Base-by-base conservation (phyloP, 768 basidiomycete species). In the Auricularia sp. region DNA sequence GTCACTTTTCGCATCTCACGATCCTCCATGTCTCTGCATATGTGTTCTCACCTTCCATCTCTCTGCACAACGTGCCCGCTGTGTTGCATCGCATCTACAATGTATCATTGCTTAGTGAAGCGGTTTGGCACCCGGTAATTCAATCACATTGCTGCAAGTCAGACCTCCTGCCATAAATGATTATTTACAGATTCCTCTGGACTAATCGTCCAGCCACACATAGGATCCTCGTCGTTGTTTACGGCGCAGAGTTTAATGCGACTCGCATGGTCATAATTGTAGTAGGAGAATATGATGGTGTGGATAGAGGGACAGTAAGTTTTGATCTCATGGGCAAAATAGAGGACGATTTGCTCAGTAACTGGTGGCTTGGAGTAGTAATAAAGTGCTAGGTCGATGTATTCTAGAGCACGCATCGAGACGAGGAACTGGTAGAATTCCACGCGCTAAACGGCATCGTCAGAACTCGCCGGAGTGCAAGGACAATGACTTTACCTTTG, bases 1-100 rank as follows among this genome's bases (percentile, higher is more conserved):
- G 34, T 51, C 59, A 33, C 35, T 33, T 39, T 58, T 56, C 13
- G 56, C 56, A 63, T 61, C 62, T 61, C 66, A 67, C 64, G 64
- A 24, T n/a, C 63, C 54, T 59, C 64, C 62, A 65, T 63, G 51
- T 63, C 62, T 35, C 54, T 44, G 61, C 65, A 51, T 65, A 63
- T 63, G 65, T 63, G 54, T 39, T 51, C 34, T 42, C 56, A 45
- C 44, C 39, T 45, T 58, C 35, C 56, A 51, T 66, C 63, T 63
- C 65, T 54, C 65, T 35, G 29, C 29, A 29, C 54, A 63, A 59
- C 39, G 24, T 33, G 62, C 47, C 47, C 16, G 36, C 39, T 63
- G 37, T 51, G 47, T 33, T 62, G 47, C 42, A 39, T 63, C 42
- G 62, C 47, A 51, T 63, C 47, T 44, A 63, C 39, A 29, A 45